Percentiles rank a stretch among this genome's conserved stretches.
Conservation (phyloP, 2,329 filamentous ascomycete species). For the Teratosphaeria gauchensis region DNA sequence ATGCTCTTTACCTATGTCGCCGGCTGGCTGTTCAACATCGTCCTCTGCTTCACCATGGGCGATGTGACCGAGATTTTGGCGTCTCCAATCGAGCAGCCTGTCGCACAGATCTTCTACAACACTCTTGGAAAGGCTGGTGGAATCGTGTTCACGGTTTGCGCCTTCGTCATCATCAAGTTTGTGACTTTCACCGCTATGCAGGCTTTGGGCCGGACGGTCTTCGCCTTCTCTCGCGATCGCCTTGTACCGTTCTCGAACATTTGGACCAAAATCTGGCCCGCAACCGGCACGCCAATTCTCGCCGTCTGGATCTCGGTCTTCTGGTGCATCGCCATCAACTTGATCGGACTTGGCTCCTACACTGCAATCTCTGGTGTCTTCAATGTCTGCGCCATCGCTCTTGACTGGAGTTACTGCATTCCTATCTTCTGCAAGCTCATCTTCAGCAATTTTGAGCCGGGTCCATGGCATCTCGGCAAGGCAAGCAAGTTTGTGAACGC, state of each 20-base stretch:
- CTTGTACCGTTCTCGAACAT: conserved; percentile 39
- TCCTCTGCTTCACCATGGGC: conserved; percentile 49
- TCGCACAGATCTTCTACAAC: conserved; percentile 50
- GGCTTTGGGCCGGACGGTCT: conserved; percentile 44
- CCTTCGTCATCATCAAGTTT: conserved; percentile 50
- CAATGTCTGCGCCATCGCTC: conserved; percentile 46
- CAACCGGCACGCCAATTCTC: conserved; percentile 43
- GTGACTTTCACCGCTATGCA: conserved; percentile 50
- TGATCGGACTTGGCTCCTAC: conserved; percentile 49
- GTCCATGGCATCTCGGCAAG: conserved; percentile 44
- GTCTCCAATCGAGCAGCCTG: conserved; percentile 42
- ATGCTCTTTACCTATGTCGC: conserved; percentile 47
- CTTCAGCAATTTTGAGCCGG: conserved; percentile 40
- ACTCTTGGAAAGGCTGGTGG: conserved; percentile 44
- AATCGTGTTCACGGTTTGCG: conserved; percentile 47
- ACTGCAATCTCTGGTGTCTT: conserved; percentile 45
- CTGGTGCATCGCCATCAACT: conserved; percentile 48
- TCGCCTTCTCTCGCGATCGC: conserved; percentile 46
- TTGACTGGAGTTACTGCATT: conserved; percentile 49
- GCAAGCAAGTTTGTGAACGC: conserved; percentile 34
- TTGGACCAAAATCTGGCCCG: conserved; percentile 42
- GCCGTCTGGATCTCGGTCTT: conserved; percentile 48
- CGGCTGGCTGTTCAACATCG: conserved; percentile 50
- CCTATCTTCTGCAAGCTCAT: conserved; percentile 45
- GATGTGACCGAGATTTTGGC: conserved; percentile 37